phyloP scores from a whole-genome alignment of 495 filamentous ascomycete genomes.

The Aspergillus wentii region DNA sequence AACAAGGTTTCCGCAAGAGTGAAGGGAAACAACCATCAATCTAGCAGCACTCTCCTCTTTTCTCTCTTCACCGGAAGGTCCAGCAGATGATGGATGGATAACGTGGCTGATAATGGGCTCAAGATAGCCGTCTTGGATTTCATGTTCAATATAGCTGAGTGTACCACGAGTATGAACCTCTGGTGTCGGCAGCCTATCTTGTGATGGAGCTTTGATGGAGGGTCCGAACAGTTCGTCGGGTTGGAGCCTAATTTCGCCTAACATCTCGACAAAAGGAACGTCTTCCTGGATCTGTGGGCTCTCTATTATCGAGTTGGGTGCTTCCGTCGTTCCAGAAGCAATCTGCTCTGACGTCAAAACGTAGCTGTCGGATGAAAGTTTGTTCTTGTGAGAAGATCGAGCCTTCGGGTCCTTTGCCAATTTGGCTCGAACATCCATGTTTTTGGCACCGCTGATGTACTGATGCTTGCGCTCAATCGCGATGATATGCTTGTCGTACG shows the following conservation, averaged over 20 bases:
- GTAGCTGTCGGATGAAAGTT: too few species aligned
- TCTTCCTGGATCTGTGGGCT: constrained; percentile 1
- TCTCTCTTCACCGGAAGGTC: too few species aligned
- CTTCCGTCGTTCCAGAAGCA: constrained; percentile 24
- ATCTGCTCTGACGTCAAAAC: constrained; percentile 1
- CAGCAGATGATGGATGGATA: constrained; percentile 24
- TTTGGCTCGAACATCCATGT: constrained; percentile 74
- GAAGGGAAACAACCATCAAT: constrained; percentile 90
- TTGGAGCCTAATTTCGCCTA: constrained; percentile 34
- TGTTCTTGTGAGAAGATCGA: constrained; percentile 1
- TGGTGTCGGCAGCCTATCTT: constrained; percentile 6
- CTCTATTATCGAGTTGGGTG: too few species aligned
- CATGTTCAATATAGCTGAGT: constrained; percentile 50
- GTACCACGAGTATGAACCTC: constrained; percentile 25
- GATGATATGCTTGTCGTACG: constrained; percentile 80
- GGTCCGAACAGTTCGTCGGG: constrained; percentile 23
- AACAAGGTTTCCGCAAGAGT: constrained; percentile 95
- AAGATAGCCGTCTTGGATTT: constrained; percentile 62
- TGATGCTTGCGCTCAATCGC: constrained; percentile 84
- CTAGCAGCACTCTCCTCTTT: too few species aligned
- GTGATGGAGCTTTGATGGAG: constrained; percentile 10
- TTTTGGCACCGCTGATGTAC: constrained; percentile 80
- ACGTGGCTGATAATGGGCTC: constrained; percentile 75
- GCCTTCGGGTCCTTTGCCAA: constrained; percentile 43
- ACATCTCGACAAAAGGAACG: constrained; percentile 25